Evolutionary conservation across 2,329 filamentous ascomycete genomes (phyloP).

Genomic region (Beauveria asiatica): DNA sequence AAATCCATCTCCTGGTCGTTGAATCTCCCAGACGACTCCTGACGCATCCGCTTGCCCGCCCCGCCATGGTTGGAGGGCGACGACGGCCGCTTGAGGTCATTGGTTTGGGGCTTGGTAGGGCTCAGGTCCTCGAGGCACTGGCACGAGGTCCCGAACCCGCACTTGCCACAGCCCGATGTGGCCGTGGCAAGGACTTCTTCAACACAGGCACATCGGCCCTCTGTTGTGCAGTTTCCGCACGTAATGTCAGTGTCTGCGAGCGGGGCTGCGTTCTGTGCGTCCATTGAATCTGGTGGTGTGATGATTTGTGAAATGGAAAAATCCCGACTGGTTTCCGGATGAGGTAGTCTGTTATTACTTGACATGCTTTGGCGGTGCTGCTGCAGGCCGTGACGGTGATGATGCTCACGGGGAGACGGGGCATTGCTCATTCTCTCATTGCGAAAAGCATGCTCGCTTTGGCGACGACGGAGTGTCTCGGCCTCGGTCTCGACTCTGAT

Average conservation of each 20-base stretch:
- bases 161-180: slow-evolving; percentile 55
- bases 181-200: slow-evolving; percentile 49
- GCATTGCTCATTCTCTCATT: slow-evolving; percentile 17
- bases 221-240: slow-evolving; percentile 49
- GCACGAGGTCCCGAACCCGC: slow-evolving; percentile 53
- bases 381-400: slow-evolving; percentile 21
- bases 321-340: slow-evolving; percentile 27
- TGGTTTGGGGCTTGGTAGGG: slow-evolving; percentile 23
- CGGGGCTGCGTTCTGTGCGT: slow-evolving; percentile 21
- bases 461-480: slow-evolving; percentile 24
- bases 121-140: slow-evolving; percentile 54
- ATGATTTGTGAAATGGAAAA: slow-evolving; percentile 52
- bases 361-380: slow-evolving; percentile 21
- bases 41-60: slow-evolving; percentile 48
- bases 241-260: slow-evolving; percentile 28
- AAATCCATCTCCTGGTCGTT: slow-evolving; percentile 60
- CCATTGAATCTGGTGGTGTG: slow-evolving; percentile 39
- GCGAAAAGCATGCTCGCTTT: slow-evolving; percentile 21
- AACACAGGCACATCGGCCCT: slow-evolving; percentile 48
- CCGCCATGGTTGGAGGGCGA: slow-evolving; percentile 35
- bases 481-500: slow-evolving; percentile 34
- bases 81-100: slow-evolving; percentile 39
- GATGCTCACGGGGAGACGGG: slow-evolving; percentile 9
- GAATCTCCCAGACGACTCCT: slow-evolving; percentile 34
- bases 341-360: slow-evolving; percentile 17